Percentiles rank a stretch among this genome's conserved stretches.
These are phyloP conservation scores for Trypanosoma avium DNA, from an alignment of 208 protist genomes.

Conservation along the genomic window DNA sequence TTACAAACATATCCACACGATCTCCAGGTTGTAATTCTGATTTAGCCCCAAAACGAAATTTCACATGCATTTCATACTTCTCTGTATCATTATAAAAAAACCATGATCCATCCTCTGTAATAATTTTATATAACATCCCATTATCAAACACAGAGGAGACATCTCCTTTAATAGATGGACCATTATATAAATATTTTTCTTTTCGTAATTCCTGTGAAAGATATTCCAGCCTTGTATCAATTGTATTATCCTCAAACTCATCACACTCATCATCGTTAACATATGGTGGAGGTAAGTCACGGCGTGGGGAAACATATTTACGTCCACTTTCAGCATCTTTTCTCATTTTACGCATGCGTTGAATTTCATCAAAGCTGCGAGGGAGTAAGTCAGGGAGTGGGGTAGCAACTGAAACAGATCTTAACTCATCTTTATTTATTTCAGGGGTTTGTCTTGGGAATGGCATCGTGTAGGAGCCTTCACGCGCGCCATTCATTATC, in stretches of 20 bases:
- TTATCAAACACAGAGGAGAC: conserved; percentile 59
- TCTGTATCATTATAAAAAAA: conserved; percentile 86
- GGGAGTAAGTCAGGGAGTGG: conserved; percentile 73
- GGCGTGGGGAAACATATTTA: conserved; percentile 55
- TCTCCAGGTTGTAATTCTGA: conserved; percentile 62
- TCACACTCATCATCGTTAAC: conserved; percentile 83
- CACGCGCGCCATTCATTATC: background rate
- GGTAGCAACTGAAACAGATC: conserved; percentile 50
- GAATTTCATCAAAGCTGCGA: conserved; percentile 69
- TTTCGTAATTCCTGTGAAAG: conserved; percentile 34
- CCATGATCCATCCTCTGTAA: conserved; percentile 55
- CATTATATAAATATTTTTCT: conserved; percentile 7
- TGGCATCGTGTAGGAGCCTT: conserved; percentile 48
- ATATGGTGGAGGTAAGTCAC: conserved; percentile 66
- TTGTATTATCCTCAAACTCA: conserved; percentile 81
- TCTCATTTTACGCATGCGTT: conserved; percentile 58
- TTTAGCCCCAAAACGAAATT: conserved; percentile 66
- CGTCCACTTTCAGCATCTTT: conserved; percentile 51
- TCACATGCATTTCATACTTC: conserved; percentile 87
- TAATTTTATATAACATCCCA: conserved; percentile 73
- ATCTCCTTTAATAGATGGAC: conserved; percentile 51
- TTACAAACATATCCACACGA: conserved; percentile 54
- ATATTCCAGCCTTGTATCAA: conserved; percentile 45
- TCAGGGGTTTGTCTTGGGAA: conserved; percentile 25
- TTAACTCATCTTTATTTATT: conserved; percentile 56